Evolutionary conservation across 2,329 filamentous ascomycete species (phyloP), one percentile per base, ranked within the genome.

Genomic region (Penicillium digitatum): DNA sequence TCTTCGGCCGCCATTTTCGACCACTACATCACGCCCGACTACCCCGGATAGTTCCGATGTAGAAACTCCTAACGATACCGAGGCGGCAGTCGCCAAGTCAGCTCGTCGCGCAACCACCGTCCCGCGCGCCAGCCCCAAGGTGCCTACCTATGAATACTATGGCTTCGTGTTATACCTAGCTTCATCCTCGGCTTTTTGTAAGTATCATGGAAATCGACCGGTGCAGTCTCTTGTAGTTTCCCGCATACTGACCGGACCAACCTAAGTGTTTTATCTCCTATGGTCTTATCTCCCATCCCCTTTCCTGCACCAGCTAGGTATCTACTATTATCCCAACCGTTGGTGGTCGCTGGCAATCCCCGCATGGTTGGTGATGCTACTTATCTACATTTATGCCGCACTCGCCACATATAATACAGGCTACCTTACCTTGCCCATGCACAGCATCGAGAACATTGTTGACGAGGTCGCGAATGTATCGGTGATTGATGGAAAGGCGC

Each of bases 141-240:
- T 99, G 2, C 94, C 94, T n/a, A 99, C 94, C 0, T 97, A 99
- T 77, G 94, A 99, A 72, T 99, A 97, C 82, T 97, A 97, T 72
- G 94, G 94, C 71, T 99, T 99, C 76, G 93, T 95, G 51, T 83
- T 99, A 47, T 97, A 99, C 77, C 82, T 99, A 37, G 90, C 93
- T 69, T 92, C 88, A 59, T 90, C 87, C 22, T 79, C 94, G 48
- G 85, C 85, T 2, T 97, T 97, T 71, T 78, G 88, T 69, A 80
- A 83, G 68, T 88, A 16, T 34, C n/a, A 22, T 26, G n/a, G 10
- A 12, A 20, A 14, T 11, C 18, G n/a, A 9, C 7, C 5, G 20
- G 6, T 1, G 7, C 38, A 24, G 3, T 7, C 10, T 10, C n/a
- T 20, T 14, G 44, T 27, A 20, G 11, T 34, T 20, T 11, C 22